phyloP scores from a whole-genome alignment of 192 early-diverging fungal species.

The Geranomyces variabilis region DNA sequence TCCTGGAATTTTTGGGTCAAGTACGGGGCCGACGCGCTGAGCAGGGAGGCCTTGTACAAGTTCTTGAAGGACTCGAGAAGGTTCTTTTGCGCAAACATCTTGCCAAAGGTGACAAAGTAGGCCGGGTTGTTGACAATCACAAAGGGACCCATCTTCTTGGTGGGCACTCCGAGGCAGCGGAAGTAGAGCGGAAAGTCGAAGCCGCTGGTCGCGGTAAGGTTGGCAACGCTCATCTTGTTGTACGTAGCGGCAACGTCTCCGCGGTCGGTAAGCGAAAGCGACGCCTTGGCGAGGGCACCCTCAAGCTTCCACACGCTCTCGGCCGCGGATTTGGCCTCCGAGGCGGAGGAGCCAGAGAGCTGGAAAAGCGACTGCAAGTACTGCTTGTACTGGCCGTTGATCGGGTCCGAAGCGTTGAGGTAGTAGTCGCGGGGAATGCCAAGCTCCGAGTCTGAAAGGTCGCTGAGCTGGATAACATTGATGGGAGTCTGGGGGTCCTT shows the following conservation, averaged over 20 bases:
- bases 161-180: neutral
- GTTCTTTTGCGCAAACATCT: neutral
- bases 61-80: neutral
- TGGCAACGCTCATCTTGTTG: constrained; percentile 2
- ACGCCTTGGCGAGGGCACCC: neutral
- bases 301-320: neutral
- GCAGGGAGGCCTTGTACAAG: neutral
- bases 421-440: constrained; percentile 10
- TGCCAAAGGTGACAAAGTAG: neutral
- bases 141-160: neutral
- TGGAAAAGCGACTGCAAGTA: neutral
- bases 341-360: neutral
- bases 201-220: neutral
- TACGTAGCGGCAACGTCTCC: neutral
- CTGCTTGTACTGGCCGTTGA: neutral
- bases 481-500: constrained; percentile 1
- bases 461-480: neutral
- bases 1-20: neutral
- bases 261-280: neutral
- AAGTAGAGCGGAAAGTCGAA: neutral
- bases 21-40: neutral
- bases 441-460: neutral
- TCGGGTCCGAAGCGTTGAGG: constrained; percentile 3
- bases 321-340: neutral
- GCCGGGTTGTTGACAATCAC: constrained; percentile 22